Base-by-base conservation (phyloP, 2,329 filamentous ascomycete genomes). In the Aspergillus tamarii region DNA sequence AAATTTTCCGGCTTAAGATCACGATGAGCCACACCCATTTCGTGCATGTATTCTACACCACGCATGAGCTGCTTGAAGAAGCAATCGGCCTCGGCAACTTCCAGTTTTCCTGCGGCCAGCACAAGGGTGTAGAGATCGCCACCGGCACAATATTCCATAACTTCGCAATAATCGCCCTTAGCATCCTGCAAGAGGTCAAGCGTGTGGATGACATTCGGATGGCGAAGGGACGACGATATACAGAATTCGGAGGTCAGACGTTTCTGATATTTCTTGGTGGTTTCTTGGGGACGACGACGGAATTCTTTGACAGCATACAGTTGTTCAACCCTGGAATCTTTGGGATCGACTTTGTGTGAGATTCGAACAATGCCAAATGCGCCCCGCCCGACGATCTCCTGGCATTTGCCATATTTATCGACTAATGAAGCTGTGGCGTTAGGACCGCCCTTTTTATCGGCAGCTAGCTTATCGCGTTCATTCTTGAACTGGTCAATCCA, bases 21-120 rank as follows among this genome's bases (percentile, higher is more conserved):
- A 66, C 95, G 91, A 77, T 99, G 95, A 14, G 95, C 94, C 30
- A 99, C 95, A 62, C 95, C 95, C 95, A 98, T 99, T 76, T 98
- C 94, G 80, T 99, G 95, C 83, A 99, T 93, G 78, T 99, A 99
- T 80, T 98, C 94, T 59, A 99, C 95, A 66, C 95, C 95, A 62
- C 95, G 92, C 94, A 99, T 98, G 80, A 98, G 89, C 80, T 99
- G 95, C 82, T 98, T 97, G 85, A 99, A 99, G 78, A 95, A 96
- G 81, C 95, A 99, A 77, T 99, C 95, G 64, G 95, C 94, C 80
- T 99, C 95, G 65, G 88, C 84, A 34, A 96, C 92, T 77, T 81
- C 94, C 23, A 99, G 88, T 79, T 97, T 97, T 64, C 92, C 92
- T 43, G 93, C 93, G 8, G 95, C 89, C 34, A 98, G 87, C 23